phyloP scores from a whole-genome alignment of 169 alveolate genomes.

The Cryptosporidium meleagridis region DNA sequence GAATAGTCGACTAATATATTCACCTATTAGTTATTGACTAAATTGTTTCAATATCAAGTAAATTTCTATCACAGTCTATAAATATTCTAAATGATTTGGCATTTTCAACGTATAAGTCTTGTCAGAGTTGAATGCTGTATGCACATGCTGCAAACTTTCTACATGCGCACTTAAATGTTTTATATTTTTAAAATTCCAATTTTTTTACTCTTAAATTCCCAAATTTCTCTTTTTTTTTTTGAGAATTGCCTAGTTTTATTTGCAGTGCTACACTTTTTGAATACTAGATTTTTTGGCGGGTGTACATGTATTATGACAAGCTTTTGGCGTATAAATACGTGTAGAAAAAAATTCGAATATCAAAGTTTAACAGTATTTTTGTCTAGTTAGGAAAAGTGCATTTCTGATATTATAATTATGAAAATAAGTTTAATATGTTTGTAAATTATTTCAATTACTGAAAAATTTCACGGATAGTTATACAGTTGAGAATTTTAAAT shows the following conservation, averaged over 20 bases:
- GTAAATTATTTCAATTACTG: no score
- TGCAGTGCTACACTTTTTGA: neutral
- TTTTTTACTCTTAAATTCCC: neutral
- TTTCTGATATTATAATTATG: no score
- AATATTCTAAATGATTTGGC: conserved; percentile 17
- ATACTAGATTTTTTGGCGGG: conserved; percentile 1
- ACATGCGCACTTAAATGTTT: neutral
- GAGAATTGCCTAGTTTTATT: neutral
- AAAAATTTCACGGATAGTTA: neutral
- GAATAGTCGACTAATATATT: neutral
- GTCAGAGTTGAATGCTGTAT: conserved; percentile 1
- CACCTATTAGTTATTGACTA: neutral
- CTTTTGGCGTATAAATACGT: neutral
- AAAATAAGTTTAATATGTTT: no score
- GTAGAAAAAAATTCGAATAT: neutral
- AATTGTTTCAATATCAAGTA: neutral
- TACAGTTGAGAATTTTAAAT: neutral
- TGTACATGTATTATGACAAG: neutral
- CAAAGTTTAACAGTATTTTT: neutral
- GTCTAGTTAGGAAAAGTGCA: neutral
- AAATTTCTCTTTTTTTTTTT: neutral
- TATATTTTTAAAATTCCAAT: neutral
- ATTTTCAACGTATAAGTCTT: conserved; percentile 31
- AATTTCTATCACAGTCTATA: neutral
- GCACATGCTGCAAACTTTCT: conserved; percentile 7